Evolutionary conservation across 257 asterid genomes (phyloP), one percentile per base, ranked within the genome.

Genomic region (Solanum chaucha): DNA sequence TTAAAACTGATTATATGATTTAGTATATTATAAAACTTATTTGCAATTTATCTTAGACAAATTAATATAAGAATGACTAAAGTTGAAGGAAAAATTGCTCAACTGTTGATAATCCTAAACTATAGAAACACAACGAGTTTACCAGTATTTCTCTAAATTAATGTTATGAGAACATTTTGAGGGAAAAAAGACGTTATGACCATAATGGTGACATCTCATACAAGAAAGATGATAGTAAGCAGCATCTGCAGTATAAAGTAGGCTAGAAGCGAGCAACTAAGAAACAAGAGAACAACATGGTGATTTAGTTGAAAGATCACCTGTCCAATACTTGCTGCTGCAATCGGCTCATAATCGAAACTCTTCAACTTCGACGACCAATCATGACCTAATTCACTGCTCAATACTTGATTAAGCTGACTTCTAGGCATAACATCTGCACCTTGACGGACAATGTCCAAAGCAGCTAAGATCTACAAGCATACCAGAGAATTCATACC

Each of bases 321-420:
- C 99, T 95, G 98, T 87, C 99, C 99, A 58, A 97, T 95, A 93
- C 99, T 97, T 87, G 99, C 98, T 19, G 99, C 95, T 86, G 98
- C 99, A 78, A 97, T 84, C 85, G 99, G 99, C 87, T 95, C 97
- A 87, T 95, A 94, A 91, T 95, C 98, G 86, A 95, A 97, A 90
- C 94, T 93, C 83, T 67, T 88, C 92, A 97, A 90, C 90, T 92
- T 94, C 32, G 97, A 91, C 84, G 94, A 90, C 99, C 98, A 97
- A 85, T 92, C 87, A 36, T 94, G 85, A 88, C 96, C 98, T 91
- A 97, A 88, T 87, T 95, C 99, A 90, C 98, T 90, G 92, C 92
- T 88, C 95, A 97, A 91, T 88, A 93, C 99, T 93, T 94, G 97
- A 92, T 94, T 90, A 84, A 96, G 97, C 92, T 95, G 99, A 83